Percentiles rank a stretch among this genome's conserved stretches.
Evolutionary conservation across 2,329 filamentous ascomycete species (phyloP).

Genomic region (Penicillium nordicum): DNA sequence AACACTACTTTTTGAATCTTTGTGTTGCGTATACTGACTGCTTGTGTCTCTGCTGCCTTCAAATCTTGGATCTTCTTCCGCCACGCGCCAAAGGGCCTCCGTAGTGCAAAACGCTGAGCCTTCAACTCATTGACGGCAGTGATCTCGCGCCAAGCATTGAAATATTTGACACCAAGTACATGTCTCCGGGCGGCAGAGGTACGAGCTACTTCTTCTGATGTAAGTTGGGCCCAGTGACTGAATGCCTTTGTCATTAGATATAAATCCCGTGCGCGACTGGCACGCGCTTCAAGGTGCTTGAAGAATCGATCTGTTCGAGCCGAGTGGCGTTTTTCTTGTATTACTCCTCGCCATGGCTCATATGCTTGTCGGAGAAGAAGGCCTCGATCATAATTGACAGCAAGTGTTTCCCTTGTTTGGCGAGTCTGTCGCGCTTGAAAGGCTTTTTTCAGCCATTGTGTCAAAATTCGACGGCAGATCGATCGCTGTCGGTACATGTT

Average conservation of each 20-base stretch:
- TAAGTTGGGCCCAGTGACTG: slow-evolving; percentile 64
- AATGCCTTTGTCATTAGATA: slow-evolving; percentile 64
- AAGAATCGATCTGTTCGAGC: slow-evolving; percentile 54
- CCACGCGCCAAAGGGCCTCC: slow-evolving; percentile 56
- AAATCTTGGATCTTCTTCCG: slow-evolving; percentile 41
- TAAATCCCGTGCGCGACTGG: slow-evolving; percentile 61
- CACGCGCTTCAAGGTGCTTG: slow-evolving; percentile 56
- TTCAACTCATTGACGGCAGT: slow-evolving; percentile 59
- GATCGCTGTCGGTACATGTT: slow-evolving; percentile 42
- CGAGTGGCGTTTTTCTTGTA: slow-evolving; percentile 41
- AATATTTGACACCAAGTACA: slow-evolving; percentile 66
- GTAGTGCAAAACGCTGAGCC: slow-evolving; percentile 50
- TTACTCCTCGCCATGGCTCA: slow-evolving; percentile 47
- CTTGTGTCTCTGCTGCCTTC: slow-evolving; percentile 34
- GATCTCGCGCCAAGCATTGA: slow-evolving; percentile 66
- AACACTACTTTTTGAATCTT: slow-evolving; percentile 35
- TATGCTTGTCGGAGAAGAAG: slow-evolving; percentile 54
- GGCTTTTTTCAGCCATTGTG: slow-evolving; percentile 49
- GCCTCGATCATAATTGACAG: slow-evolving; percentile 49
- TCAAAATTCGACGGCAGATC: slow-evolving; percentile 40
- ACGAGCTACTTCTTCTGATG: slow-evolving; percentile 62
- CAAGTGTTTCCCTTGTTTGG: slow-evolving; percentile 41
- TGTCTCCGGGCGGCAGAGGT: slow-evolving; percentile 67
- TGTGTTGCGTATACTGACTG: slow-evolving; percentile 28
- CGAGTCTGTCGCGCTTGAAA: slow-evolving; percentile 37